Base-by-base conservation (phyloP, 345 rosid genomes). In the Lepidium aucheri region DNA sequence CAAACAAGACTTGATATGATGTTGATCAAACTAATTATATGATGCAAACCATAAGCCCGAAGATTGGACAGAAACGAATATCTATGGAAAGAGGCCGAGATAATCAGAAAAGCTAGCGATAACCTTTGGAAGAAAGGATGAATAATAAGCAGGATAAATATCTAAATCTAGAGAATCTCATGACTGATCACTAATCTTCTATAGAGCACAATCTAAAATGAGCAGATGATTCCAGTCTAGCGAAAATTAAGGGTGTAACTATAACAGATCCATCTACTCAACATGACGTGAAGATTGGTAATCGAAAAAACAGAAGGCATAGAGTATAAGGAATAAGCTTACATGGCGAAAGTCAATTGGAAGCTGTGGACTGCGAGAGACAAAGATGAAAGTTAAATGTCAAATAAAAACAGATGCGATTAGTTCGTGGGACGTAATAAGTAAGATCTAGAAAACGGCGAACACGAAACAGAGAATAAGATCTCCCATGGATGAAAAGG, bases 291-390 rank as follows among this genome's bases (percentile, higher is more conserved):
- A 2, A 45, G 51, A 51, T 53, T 70, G 47, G 55, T 42, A 24
- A 34, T n/a, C n/a, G 5, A 1, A 24, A 24, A 0, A 3, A 47
- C 0, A 35, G 1, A 34, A 53, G 53, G 59, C 34, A 30, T 70
- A 5, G 61, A 41, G 44, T 7, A 47, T 28, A 41, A 14, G 28
- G 54, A 34, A 14, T 55, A 42, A 56, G 13, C 70, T 72, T 72
- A 72, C 76, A 72, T 72, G 65, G 53, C 34, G 47, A 65, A 72
- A 65, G 76, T 64, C 71, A 72, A 72, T 49, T 4, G 59, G 65
- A 22, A 41, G 71, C 40, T 65, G 24, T 8, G 22, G 6, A 6
- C 76, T 64, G 70, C 66, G 32, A 64, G 54, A 63, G 30, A 55
- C 30, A 63, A 13, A 64, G 0, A 32, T 13, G 63, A 5, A 0